Conservation (phyloP, 2,329 filamentous ascomycete species). For the Cytospora leucostoma region DNA sequence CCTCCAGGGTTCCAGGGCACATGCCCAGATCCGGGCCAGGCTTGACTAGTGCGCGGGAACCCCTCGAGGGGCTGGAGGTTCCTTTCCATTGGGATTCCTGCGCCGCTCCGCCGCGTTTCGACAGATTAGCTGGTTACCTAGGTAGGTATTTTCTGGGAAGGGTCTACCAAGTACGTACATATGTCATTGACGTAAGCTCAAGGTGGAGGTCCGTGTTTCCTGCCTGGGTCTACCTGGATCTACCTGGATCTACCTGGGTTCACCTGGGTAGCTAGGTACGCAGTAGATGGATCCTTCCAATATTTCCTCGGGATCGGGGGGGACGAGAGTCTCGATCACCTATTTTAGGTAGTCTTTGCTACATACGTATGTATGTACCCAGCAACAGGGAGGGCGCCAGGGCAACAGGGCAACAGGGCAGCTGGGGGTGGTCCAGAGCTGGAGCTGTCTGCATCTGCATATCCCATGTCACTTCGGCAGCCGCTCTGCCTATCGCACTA, state of each 20-base stretch:
- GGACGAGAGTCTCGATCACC: no score
- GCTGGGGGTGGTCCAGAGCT: slow-evolving; percentile 1
- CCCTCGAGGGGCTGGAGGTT: slow-evolving; percentile 15
- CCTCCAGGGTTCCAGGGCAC: slow-evolving; percentile 21
- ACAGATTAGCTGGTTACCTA: slow-evolving; percentile 5
- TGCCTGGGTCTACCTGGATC: neutral
- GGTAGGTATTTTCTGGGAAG: slow-evolving; percentile 10
- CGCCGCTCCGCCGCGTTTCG: slow-evolving; percentile 9
- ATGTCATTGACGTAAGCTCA: neutral
- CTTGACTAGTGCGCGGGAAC: slow-evolving; percentile 20
- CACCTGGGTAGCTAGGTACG: neutral
- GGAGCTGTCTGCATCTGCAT: slow-evolving; percentile 20
- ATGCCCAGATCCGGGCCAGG: slow-evolving; percentile 21
- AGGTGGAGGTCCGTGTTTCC: neutral
- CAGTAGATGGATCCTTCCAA: neutral
- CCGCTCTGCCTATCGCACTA: slow-evolving; percentile 21
- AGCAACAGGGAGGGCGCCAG: neutral
- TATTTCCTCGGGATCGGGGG: neutral
- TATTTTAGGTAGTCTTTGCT: neutral
- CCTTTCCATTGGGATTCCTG: slow-evolving; percentile 19
- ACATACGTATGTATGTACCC: neutral
- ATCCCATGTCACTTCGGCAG: slow-evolving; percentile 22
- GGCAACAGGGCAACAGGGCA: no score
- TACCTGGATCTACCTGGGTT: no score
- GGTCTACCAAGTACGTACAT: neutral